Evolutionary conservation across 2,329 filamentous ascomycete genomes (phyloP).

Genomic region (Escovopsis weberi): DNA sequence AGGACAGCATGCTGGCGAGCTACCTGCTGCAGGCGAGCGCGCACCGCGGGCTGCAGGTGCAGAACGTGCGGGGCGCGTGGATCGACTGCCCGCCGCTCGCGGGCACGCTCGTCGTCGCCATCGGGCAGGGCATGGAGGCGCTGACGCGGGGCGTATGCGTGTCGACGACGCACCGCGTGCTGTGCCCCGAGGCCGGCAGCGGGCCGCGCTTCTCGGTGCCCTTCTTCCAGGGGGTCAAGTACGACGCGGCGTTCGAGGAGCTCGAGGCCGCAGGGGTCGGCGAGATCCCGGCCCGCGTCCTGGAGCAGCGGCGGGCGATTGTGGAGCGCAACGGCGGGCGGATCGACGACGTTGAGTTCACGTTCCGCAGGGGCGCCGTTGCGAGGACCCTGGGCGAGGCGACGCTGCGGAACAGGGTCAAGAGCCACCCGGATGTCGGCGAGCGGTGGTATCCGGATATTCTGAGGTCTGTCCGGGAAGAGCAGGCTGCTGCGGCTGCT

Average conservation of each 20-base stretch:
- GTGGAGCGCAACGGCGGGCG: constrained; percentile 40
- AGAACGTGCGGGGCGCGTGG: constrained; percentile 66
- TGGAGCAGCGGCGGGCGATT: constrained; percentile 44
- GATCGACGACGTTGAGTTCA: constrained; percentile 72
- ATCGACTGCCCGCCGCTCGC: constrained; percentile 65
- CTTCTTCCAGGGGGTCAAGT: constrained; percentile 77
- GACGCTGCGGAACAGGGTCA: constrained; percentile 69
- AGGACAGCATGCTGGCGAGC: constrained; percentile 70
- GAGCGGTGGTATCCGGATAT: constrained; percentile 65
- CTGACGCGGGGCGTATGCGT: constrained; percentile 72
- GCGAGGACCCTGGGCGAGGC: constrained; percentile 64
- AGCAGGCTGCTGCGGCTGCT: constrained; percentile 27
- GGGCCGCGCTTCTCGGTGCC: constrained; percentile 68
- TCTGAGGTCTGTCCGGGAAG: constrained; percentile 39
- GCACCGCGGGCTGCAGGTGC: constrained; percentile 70
- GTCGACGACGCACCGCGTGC: constrained; percentile 68
- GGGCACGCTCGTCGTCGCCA: constrained; percentile 72
- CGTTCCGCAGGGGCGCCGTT: constrained; percentile 56
- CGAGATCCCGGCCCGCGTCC: constrained; percentile 45
- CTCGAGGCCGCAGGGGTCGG: constrained; percentile 47
- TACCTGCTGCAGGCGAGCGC: constrained; percentile 67
- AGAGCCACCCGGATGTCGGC: constrained; percentile 77
- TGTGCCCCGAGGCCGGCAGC: constrained; percentile 54
- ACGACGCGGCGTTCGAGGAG: constrained; percentile 66
- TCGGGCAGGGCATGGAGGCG: constrained; percentile 77